Percentiles rank a stretch among this genome's conserved stretches.
Evolutionary conservation across 1,139 yeast species (phyloP).

Genomic region (Casaregolazyma suthepensis): DNA sequence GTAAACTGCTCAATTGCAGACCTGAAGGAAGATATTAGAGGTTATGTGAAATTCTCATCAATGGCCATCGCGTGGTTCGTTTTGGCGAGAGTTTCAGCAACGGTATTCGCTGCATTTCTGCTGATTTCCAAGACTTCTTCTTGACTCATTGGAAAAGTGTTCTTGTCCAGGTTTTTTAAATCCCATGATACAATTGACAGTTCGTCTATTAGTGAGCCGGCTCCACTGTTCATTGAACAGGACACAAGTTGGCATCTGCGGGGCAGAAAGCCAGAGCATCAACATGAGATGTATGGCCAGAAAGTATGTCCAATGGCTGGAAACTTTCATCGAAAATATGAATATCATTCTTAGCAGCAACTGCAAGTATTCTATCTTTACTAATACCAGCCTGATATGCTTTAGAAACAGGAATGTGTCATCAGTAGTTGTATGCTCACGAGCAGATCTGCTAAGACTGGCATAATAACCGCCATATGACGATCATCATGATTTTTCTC

Average conservation of each 20-base stretch:
- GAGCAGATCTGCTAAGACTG: too few relatives aligned
- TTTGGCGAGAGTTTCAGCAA: neutral
- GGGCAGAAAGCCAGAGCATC: neutral
- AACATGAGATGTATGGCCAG: neutral
- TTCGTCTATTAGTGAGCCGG: neutral
- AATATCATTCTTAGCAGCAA: neutral
- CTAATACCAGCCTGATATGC: neutral
- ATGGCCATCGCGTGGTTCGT: neutral
- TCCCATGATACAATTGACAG: neutral
- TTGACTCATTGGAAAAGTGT: neutral
- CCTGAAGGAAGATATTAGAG: neutral
- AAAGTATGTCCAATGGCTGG: neutral
- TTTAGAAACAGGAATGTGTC: neutral
- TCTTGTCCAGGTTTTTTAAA: neutral
- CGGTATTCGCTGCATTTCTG: neutral
- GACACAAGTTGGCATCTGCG: neutral
- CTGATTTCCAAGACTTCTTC: neutral
- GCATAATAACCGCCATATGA: too few relatives aligned
- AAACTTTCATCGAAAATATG: neutral
- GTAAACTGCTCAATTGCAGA: neutral
- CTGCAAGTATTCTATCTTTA: neutral
- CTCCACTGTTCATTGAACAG: neutral
- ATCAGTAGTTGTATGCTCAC: too few relatives aligned
- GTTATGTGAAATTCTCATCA: neutral
- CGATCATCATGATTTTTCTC: too few relatives aligned